Percentiles rank a stretch among this genome's conserved stretches.
phyloP scores from a whole-genome alignment of 257 asterid species.

The Solanum lignicaule region DNA sequence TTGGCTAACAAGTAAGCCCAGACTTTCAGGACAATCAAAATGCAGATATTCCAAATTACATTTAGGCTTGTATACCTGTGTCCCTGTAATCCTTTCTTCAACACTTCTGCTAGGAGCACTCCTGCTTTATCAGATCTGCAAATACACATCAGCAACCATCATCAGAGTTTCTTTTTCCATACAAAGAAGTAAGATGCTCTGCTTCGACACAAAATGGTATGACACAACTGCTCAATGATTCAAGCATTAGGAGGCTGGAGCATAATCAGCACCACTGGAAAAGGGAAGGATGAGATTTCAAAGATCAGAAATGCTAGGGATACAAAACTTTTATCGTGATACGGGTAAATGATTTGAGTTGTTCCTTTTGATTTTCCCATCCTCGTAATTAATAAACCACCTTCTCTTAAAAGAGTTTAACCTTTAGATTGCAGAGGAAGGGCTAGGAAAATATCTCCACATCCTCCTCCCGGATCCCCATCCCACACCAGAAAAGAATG shows the following conservation, averaged over 20 bases:
- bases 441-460: not conserved
- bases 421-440: not conserved
- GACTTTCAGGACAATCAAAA: not conserved
- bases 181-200: not conserved
- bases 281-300: not conserved
- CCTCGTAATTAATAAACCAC: not conserved
- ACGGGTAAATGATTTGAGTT: not conserved
- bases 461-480: not conserved
- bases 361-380: not conserved
- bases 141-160: conserved; percentile 1
- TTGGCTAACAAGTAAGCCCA: not conserved
- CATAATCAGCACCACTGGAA: not conserved
- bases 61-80: conserved; percentile 34
- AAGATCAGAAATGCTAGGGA: not conserved
- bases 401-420: not conserved
- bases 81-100: conserved; percentile 81
- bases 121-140: conserved; percentile 92
- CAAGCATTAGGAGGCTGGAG: not conserved
- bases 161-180: not conserved
- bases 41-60: not conserved
- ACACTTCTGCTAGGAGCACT: conserved; percentile 74
- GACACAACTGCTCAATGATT: not conserved
- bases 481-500: not conserved
- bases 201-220: not conserved
- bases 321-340: not conserved